Evolutionary conservation across 2,329 filamentous ascomycete species (phyloP).

Genomic region (Escovopsis weberi): DNA sequence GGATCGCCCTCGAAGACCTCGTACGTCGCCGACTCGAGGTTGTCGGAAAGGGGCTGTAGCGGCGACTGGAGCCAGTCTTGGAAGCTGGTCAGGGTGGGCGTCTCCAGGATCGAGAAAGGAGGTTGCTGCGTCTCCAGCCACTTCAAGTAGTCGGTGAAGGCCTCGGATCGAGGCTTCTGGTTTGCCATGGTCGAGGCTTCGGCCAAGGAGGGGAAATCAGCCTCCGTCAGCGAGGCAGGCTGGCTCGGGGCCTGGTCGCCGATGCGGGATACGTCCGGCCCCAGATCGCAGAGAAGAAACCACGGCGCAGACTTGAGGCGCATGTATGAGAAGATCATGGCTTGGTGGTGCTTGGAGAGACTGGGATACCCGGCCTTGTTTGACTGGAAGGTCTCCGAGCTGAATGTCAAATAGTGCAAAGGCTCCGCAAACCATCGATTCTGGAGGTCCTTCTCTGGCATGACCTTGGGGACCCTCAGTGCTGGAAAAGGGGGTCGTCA

Average conservation of each 20-base stretch:
- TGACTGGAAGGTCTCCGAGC: slow-evolving; percentile 37
- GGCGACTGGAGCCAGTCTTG: slow-evolving; percentile 96
- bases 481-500: slow-evolving; percentile 20
- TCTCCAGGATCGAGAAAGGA: slow-evolving; percentile 36
- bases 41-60: slow-evolving; percentile 86
- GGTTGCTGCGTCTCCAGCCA: slow-evolving; percentile 75
- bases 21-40: slow-evolving; percentile 92
- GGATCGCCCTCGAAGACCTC: slow-evolving; percentile 98
- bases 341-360: slow-evolving; percentile 46
- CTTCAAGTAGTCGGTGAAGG: slow-evolving; percentile 64
- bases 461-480: slow-evolving; percentile 40
- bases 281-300: slow-evolving; percentile 48
- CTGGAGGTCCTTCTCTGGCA: slow-evolving; percentile 46
- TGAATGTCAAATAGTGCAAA: slow-evolving; percentile 45
- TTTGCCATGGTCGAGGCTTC: slow-evolving; percentile 38
- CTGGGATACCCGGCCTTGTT: slow-evolving; percentile 49
- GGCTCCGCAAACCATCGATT: slow-evolving; percentile 57
- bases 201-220: slow-evolving; percentile 54
- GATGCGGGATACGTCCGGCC: slow-evolving; percentile 28
- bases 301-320: slow-evolving; percentile 48
- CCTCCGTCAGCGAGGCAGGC: slow-evolving; percentile 23
- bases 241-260: slow-evolving; percentile 15
- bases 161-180: slow-evolving; percentile 21
- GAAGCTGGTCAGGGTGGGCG: slow-evolving; percentile 39
- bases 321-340: slow-evolving; percentile 48